A percentile compares a stretch with the other conserved stretches of the same genome.
Evolutionary conservation across 495 filamentous ascomycete genomes (phyloP).

Genomic region (Chaetomium fimeti): DNA sequence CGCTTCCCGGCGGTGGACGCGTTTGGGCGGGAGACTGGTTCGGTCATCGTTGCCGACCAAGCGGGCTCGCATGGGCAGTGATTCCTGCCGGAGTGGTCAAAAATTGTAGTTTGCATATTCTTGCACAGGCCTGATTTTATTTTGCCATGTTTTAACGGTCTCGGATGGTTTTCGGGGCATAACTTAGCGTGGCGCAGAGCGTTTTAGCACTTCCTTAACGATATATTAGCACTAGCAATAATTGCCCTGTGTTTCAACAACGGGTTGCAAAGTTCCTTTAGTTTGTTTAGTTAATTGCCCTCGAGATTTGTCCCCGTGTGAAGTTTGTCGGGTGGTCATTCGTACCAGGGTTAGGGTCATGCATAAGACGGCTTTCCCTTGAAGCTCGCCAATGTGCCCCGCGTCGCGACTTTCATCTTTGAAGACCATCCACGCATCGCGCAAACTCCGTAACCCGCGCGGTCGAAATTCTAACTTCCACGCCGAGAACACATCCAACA

Average conservation of each 20-base stretch:
- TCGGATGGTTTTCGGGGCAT: constrained; percentile 2
- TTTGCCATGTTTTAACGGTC: neutral
- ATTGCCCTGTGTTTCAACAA: constrained; percentile 9
- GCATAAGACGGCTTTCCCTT: neutral
- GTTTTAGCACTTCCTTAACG: constrained; percentile 13
- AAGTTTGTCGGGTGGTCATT: no score
- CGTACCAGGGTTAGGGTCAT: neutral
- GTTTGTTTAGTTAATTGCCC: no score
- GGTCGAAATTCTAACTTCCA: neutral
- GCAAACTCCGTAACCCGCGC: no score
- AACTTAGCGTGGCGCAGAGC: constrained; percentile 10
- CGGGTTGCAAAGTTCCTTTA: neutral
- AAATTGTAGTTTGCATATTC: neutral
- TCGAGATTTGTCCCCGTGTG: no score
- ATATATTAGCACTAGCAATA: constrained; percentile 8
- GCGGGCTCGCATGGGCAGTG: constrained; percentile 50
- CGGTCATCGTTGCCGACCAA: constrained; percentile 40
- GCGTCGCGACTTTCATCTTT: no score
- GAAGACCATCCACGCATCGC: no score
- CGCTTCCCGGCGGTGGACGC: constrained; percentile 63
- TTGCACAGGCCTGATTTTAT: neutral
- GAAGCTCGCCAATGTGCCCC: neutral
- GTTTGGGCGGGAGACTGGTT: constrained; percentile 50
- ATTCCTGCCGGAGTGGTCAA: neutral
- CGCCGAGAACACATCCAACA: neutral